Evolutionary conservation across 805 yeast species (phyloP), one percentile per base, ranked within the genome.

Genomic region (Sungouiozyma intestinalis): DNA sequence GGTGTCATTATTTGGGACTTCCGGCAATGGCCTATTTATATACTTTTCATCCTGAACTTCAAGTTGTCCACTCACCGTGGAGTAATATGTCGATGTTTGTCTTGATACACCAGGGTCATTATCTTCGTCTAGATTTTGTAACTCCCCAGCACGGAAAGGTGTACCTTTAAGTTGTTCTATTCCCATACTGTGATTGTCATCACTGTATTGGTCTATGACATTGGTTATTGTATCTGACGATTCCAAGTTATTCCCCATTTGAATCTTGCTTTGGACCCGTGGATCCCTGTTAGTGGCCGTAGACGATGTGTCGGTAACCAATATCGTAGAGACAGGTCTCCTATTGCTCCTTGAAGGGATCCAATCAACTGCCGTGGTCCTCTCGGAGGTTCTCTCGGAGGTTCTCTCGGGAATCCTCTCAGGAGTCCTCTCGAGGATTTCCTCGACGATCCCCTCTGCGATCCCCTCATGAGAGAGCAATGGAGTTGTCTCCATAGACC

Each of bases 221-320:
- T 24, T 24, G 11, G 29, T 24, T 24, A 24, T 6, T 24, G 29
- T 24, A 24, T 24, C 29, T 6, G 29, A 24, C 6, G 29, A 24
- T 24, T 24, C 29, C 11, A 24, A 24, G 6, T 24, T 24, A 7
- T 6, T 24, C 48, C 74, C 77, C 52, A 69, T 49, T 38, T 76
- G 76, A 33, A 71, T 61, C 11, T 11, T 52, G 38, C 58, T 58
- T 36, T 72, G 74, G 37, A 66, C 72, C 63, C 44, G 64, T 48
- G 59, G 61, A 59, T 64, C 53, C 55, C 60, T 72, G 56, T 40
- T 52, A 41, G 50, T 59, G 67, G 34, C 68, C 63, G 3, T 70
- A 63, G 9, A 69, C 72, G 34, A 72, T 15, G 14, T 33, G 27
- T 46, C 31, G 13, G 31, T 15, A 14, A 27, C 16, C 18, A 24